Percentiles rank a stretch among this genome's conserved stretches.
phyloP scores from a whole-genome alignment of 1,284 basidiomycete species.

The Puccinia polysora region DNA sequence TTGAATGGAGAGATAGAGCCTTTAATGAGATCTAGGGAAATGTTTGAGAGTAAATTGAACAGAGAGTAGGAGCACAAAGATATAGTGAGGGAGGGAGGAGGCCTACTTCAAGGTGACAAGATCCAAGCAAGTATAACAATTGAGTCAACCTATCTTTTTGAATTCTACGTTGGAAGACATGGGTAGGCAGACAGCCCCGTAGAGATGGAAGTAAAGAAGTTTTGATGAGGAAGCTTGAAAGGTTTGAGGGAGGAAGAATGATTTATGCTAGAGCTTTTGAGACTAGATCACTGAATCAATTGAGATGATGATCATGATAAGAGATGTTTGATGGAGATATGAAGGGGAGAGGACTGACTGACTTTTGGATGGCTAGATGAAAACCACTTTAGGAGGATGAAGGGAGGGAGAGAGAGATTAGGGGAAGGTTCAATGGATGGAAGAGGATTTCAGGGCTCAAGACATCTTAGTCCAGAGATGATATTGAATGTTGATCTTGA shows the following conservation, averaged over 20 bases:
- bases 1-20: slow-evolving; percentile 23
- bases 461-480: slow-evolving; percentile 18
- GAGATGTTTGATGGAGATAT: neutral
- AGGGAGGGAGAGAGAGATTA: neutral
- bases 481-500: slow-evolving; percentile 17
- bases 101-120: slow-evolving; percentile 23
- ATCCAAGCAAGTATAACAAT: slow-evolving; percentile 25
- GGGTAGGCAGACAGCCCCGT: slow-evolving; percentile 26
- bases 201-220: neutral
- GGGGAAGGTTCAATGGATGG: neutral
- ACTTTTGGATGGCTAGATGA: slow-evolving; percentile 37
- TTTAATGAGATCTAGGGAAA: slow-evolving; percentile 20
- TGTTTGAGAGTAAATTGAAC: neutral
- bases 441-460: neutral
- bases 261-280: slow-evolving; percentile 36
- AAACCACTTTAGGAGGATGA: slow-evolving; percentile 14
- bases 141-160: slow-evolving; percentile 23
- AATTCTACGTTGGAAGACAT: slow-evolving; percentile 35
- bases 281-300: slow-evolving; percentile 19
- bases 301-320: neutral
- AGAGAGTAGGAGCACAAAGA: neutral
- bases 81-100: neutral
- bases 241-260: neutral
- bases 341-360: neutral
- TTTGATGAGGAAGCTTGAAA: neutral